Evolutionary conservation across 2,329 filamentous ascomycete species (phyloP), one percentile per base, ranked within the genome.

Genomic region (Cordyceps pruinosa): DNA sequence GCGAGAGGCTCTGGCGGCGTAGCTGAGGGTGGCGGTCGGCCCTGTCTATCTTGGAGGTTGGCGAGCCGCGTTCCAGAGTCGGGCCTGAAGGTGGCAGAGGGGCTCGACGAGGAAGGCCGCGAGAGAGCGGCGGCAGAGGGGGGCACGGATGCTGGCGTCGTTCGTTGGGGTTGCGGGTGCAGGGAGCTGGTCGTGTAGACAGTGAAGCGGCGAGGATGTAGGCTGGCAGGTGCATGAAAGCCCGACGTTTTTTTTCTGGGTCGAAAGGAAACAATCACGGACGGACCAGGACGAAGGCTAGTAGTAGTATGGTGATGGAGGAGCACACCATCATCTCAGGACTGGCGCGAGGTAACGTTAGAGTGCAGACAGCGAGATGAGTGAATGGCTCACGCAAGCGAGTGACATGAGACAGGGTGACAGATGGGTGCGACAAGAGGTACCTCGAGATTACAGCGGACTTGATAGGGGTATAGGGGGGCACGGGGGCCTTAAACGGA

Each of bases 221-320:
- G 17, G 53, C 45, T 42, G 53, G 53, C n/a, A 56, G 32, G 53
- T 56, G 41, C 51, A 55, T 55, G 51, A 44, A 54, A 46, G 25
- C 23, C 42, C 15, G 12, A 23, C 21, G 42, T 28, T 44, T 46
- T 39, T 46, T 55, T 37, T 37, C 28, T 41, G 21, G 30, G 26
- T 26, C 39, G 39, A 46, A 23, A 23, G 32, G 32, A 55, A 47
- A 55, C 41, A 46, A 55, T 35, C 21, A 54, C 30, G 19, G 39
- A 32, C 37, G 41, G 51, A 47, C 51, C 3, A 55, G 28, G 32
- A 34, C 34, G 21, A n/a, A 6, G 37, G 4, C 37, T 41, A 39
- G 37, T 19, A 32, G 28, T 42, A 25, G 41, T 37, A n/a, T 46
- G 51, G 51, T 17, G 32, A 37, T 53, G 42, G 42, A 47, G 25